A percentile compares a stretch with the other conserved stretches of the same genome.
Conservation (phyloP, 169 alveolate species). For the Plasmodium knowlesi region DNA sequence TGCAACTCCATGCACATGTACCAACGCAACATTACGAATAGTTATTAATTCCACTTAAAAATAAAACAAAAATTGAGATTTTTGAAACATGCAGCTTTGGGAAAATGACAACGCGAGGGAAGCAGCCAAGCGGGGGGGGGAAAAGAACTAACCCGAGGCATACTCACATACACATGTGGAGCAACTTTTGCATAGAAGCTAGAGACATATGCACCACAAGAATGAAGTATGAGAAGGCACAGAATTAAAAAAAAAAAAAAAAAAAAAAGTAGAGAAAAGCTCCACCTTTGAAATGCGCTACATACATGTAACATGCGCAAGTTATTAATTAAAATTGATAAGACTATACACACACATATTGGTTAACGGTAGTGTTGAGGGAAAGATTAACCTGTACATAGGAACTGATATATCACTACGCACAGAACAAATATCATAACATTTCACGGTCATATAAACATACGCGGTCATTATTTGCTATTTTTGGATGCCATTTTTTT, state of each 20-base stretch:
- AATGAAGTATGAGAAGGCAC: background rate
- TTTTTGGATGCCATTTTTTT: slow-evolving; percentile 75
- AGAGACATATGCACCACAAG: slow-evolving; percentile 2
- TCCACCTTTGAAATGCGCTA: background rate
- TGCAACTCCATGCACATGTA: slow-evolving; percentile 5
- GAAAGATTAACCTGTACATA: background rate
- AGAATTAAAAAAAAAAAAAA: slow-evolving; percentile 5
- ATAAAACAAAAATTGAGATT: slow-evolving; percentile 46
- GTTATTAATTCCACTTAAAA: slow-evolving; percentile 37
- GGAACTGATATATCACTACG: background rate
- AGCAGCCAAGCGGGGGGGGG: no score
- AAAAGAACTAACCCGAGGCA: no score
- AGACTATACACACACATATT: slow-evolving; percentile 16
- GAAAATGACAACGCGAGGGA: background rate
- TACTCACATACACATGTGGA: background rate
- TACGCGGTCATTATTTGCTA: slow-evolving; percentile 2
- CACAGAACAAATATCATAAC: slow-evolving; percentile 22
- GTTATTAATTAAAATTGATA: slow-evolving; percentile 21
- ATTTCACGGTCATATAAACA: background rate
- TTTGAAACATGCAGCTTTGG: background rate
- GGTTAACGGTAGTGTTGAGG: background rate
- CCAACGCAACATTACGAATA: slow-evolving; percentile 17
- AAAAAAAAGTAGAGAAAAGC: background rate
- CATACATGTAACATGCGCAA: background rate
- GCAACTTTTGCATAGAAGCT: background rate